Evolutionary conservation across 2,329 filamentous ascomycete species (phyloP), one percentile per base, ranked within the genome.

Genomic region (Harringtonia lauricola): DNA sequence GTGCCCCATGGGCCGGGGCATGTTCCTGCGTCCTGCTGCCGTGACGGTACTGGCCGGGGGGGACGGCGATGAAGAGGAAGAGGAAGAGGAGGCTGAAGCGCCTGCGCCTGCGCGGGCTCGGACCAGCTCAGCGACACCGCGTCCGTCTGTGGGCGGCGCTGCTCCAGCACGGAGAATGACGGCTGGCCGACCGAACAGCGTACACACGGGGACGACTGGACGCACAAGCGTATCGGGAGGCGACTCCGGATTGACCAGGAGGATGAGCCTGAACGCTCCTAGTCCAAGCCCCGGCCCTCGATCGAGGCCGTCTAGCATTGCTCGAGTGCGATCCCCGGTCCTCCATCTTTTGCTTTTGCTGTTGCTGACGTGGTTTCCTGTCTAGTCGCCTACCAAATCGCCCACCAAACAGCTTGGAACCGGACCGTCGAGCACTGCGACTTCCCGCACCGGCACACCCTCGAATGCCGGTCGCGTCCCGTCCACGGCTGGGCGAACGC

Each of bases 11-110:
- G 86, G 70, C 34, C 70, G 70, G 51, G 80, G 80, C 57, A 92
- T 98, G 78, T 96, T 98, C 56, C 76, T 95, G 44, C 77, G 86
- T 49, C 81, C 86, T 26, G 66, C 74, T 43, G 81, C 81, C 46
- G 70, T 92, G 40, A 73, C 71, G 13, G 67, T 80, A 50, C 62
- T 82, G 42, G 42, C n/a, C 4, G 46, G 39, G 2, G 45, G 39
- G 10, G 43, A 43, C 8, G 21, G 4, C 12, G 65, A 43, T 4
- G 42, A 42, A 6, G 44, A 42, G 15, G 18, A 34, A 13, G 29
- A 38, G 14, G 36, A 43, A 10, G 38, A 40, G 31, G 39, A 76
- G 44, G 57, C 66, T 26, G 58, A 65, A 26, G 58, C 63, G 38
- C 58, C 71, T 10, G 60, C 67, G 19, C 31, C 42, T 6, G 34